Percentiles rank a stretch among this genome's conserved stretches.
Evolutionary conservation across 2,329 filamentous ascomycete genomes (phyloP).

Genomic region (Diaporthe sp.): DNA sequence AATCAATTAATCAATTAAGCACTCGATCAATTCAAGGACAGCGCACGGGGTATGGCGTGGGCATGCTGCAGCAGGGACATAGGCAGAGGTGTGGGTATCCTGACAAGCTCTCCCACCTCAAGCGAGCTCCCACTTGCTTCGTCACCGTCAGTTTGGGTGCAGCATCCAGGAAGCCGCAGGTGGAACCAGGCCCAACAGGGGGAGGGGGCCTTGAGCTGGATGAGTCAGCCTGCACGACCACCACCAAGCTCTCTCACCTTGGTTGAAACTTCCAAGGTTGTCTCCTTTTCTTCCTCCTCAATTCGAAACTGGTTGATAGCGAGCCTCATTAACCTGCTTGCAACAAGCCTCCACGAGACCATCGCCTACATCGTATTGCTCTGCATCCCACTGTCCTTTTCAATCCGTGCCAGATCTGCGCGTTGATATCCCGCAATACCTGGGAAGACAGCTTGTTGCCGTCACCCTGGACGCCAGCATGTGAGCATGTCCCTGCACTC

Average conservation of each 20-base stretch:
- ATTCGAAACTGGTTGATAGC: neutral
- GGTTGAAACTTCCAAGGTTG: neutral
- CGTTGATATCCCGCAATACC: neutral
- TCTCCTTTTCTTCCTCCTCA: neutral
- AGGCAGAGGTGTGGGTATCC: neutral
- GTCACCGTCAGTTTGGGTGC: slow-evolving; percentile 1
- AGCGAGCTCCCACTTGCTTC: slow-evolving; percentile 9
- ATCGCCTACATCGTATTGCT: neutral
- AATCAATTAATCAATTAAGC: neutral
- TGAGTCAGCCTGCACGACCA: neutral
- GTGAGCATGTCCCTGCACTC: neutral
- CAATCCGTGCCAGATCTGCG: neutral
- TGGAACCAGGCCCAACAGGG: neutral
- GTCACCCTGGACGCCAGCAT: neutral
- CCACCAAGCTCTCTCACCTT: neutral
- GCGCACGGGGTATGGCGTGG: neutral
- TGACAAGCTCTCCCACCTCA: slow-evolving; percentile 14
- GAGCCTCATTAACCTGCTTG: neutral
- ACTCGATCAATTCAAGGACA: slow-evolving; percentile 5
- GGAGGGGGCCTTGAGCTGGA: neutral
- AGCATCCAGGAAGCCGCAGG: slow-evolving; percentile 6
- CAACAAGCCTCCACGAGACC: neutral
- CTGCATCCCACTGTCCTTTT: neutral
- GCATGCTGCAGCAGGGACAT: neutral
- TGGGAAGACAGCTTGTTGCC: neutral